Evolutionary conservation across 2,329 filamentous ascomycete species (phyloP).

Genomic region (Paecilomyces sp.): DNA sequence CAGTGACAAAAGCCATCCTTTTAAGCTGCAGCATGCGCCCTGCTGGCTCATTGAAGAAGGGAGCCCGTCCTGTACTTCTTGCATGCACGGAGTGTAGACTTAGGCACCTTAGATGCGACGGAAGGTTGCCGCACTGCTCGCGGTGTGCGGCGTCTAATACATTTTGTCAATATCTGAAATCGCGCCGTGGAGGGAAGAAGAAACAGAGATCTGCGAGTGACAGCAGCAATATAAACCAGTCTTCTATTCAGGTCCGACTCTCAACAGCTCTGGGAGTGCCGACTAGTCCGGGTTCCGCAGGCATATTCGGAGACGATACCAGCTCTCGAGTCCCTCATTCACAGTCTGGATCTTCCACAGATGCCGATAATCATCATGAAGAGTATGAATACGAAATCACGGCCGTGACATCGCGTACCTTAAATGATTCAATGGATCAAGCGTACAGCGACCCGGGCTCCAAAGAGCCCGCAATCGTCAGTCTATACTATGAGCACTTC

Average conservation of each 20-base stretch:
- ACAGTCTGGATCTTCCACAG: too few relatives aligned
- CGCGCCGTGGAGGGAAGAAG: constrained; percentile 3
- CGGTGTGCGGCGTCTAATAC: constrained; percentile 2
- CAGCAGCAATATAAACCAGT: background rate
- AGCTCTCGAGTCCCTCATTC: too few relatives aligned
- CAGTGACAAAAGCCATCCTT: too few relatives aligned
- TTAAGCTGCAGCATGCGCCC: too few relatives aligned
- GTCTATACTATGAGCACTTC: constrained; percentile 7
- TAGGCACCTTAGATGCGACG: constrained; percentile 5
- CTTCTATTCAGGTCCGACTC: background rate
- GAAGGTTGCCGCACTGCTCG: constrained; percentile 1
- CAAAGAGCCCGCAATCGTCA: constrained; percentile 1
- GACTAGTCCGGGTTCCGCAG: too few relatives aligned
- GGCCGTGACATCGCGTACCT: background rate
- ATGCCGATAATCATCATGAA: too few relatives aligned
- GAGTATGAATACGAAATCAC: background rate
- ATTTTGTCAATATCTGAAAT: constrained; percentile 3
- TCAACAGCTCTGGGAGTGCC: background rate
- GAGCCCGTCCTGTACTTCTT: constrained; percentile 1
- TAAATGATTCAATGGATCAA: background rate
- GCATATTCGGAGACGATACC: too few relatives aligned
- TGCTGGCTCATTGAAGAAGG: too few relatives aligned
- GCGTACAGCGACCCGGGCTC: background rate
- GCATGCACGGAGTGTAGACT: constrained; percentile 5
- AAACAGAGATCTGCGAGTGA: background rate